Evolutionary conservation across 148 eudicot species (phyloP).

Genomic region (Polygonum aviculare): DNA sequence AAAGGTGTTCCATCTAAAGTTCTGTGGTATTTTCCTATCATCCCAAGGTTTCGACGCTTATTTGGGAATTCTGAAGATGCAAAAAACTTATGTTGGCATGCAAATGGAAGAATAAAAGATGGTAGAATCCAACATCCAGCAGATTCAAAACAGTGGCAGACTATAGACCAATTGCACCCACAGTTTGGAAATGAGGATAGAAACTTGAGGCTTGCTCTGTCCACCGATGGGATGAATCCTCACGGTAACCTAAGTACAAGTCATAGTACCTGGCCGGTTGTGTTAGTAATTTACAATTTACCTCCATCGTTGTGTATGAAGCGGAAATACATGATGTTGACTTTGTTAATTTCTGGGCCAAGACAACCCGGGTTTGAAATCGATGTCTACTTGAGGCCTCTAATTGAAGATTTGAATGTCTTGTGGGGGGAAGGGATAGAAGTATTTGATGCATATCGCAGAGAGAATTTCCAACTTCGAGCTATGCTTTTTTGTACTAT

Average conservation of each 20-base stretch:
- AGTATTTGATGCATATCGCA: conserved; percentile 13
- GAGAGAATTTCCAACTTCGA: conserved; percentile 6
- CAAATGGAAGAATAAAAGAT: conserved; percentile 3
- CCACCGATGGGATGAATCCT: conserved; percentile 22
- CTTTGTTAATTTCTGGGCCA: conserved; percentile 17
- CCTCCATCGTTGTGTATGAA: conserved; percentile 23
- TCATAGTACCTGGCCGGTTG: conserved; percentile 20
- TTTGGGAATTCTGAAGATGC: conserved; percentile 15
- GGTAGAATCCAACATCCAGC: conserved; percentile 11
- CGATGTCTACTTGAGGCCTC: background rate
- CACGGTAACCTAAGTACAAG: background rate
- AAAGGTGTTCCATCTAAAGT: no score
- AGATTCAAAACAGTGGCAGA: conserved; percentile 22
- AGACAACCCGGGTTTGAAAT: conserved; percentile 2
- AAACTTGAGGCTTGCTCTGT: conserved; percentile 21
- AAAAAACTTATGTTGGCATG: conserved; percentile 21
- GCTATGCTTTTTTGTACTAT: conserved; percentile 18
- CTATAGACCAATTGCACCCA: conserved; percentile 4
- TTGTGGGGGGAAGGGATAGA: conserved; percentile 17
- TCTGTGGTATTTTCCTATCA: background rate
- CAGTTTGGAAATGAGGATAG: conserved; percentile 14
- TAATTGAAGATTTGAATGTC: conserved; percentile 15
- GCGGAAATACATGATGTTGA: conserved; percentile 18
- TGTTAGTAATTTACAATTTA: conserved; percentile 17
- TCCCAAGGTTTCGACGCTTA: conserved; percentile 17